A percentile compares a stretch with the other conserved stretches of the same genome.
Conservation (phyloP, 768 basidiomycete genomes). For the Panaeolus papilionaceus region DNA sequence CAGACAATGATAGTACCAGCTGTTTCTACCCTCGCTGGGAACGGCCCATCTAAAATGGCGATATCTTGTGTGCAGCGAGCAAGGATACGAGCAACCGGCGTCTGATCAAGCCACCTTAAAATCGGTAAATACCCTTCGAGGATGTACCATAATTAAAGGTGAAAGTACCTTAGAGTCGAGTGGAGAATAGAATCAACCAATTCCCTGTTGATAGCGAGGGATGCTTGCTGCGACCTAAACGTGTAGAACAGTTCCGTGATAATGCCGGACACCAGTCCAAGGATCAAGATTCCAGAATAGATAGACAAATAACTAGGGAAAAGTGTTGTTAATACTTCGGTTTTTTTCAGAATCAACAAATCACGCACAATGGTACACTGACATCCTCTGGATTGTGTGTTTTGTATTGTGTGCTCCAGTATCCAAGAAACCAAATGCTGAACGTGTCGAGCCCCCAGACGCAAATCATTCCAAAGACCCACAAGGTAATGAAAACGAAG, state of each 20-base stretch:
- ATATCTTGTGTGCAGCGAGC: slow-evolving; percentile 74
- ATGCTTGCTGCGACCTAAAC: slow-evolving; percentile 58
- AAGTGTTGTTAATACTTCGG: neutral
- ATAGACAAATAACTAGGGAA: slow-evolving; percentile 49
- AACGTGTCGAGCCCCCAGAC: slow-evolving; percentile 30
- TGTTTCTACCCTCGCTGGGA: slow-evolving; percentile 35
- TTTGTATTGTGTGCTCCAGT: slow-evolving; percentile 52
- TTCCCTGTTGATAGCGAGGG: slow-evolving; percentile 55
- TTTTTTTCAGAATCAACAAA: neutral
- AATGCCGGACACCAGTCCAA: slow-evolving; percentile 35
- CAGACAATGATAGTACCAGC: slow-evolving; percentile 37
- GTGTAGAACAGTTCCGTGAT: slow-evolving; percentile 46
- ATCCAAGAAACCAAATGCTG: slow-evolving; percentile 50
- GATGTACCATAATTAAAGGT: neutral
- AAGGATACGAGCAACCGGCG: slow-evolving; percentile 60
- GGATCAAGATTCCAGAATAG: slow-evolving; percentile 26
- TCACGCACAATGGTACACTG: slow-evolving; percentile 39
- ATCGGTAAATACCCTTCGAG: neutral
- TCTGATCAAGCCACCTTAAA: slow-evolving; percentile 55
- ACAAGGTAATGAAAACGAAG: slow-evolving; percentile 36
- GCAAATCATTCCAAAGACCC: slow-evolving; percentile 32
- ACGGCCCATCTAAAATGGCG: slow-evolving; percentile 55
- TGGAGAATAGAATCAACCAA: slow-evolving; percentile 61
- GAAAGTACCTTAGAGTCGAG: slow-evolving; percentile 60
- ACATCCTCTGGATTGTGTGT: slow-evolving; percentile 39